These are phyloP conservation scores for Rhizopus delemar DNA, from an alignment of 371 early-diverging fungal genomes.

Conservation along the genomic window DNA sequence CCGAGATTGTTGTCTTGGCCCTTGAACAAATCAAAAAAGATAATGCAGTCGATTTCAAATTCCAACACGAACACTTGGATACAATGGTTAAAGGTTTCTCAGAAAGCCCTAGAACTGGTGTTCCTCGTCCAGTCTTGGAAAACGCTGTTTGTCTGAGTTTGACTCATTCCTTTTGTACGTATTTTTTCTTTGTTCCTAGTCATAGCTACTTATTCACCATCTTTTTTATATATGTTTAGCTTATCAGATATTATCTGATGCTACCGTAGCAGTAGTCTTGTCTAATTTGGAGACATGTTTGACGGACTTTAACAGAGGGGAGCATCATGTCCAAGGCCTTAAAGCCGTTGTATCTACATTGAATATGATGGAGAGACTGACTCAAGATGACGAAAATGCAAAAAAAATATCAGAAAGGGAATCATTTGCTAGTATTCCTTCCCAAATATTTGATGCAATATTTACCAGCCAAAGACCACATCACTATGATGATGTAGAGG, in stretches of 20 bases:
- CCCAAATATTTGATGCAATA: constrained; percentile 36
- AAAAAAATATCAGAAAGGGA: neutral
- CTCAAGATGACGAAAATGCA: constrained; percentile 1
- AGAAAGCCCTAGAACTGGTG: neutral
- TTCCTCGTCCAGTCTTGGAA: constrained; percentile 22
- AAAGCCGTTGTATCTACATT: constrained; percentile 21
- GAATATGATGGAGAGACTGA: constrained; percentile 14
- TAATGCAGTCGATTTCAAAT: constrained; percentile 6
- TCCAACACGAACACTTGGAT: constrained; percentile 9
- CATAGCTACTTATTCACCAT: neutral
- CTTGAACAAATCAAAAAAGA: constrained; percentile 17
- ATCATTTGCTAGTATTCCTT: neutral
- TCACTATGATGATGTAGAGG: constrained; percentile 16
- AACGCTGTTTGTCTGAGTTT: constrained; percentile 17
- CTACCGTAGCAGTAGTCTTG: neutral
- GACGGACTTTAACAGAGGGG: constrained; percentile 19
- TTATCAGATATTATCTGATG: constrained; percentile 12
- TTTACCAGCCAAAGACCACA: constrained; percentile 18
- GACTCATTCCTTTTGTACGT: constrained; percentile 19
- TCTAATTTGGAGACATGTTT: constrained; percentile 5
- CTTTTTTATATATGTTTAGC: constrained; percentile 5
- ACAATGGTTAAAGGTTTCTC: neutral
- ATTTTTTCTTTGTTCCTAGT: neutral
- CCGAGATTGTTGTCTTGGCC: constrained; percentile 6
- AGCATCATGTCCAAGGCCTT: constrained; percentile 13